Evolutionary conservation across 371 early-diverging fungal genomes (phyloP).

Genomic region (Encephalitozoon romaleae): DNA sequence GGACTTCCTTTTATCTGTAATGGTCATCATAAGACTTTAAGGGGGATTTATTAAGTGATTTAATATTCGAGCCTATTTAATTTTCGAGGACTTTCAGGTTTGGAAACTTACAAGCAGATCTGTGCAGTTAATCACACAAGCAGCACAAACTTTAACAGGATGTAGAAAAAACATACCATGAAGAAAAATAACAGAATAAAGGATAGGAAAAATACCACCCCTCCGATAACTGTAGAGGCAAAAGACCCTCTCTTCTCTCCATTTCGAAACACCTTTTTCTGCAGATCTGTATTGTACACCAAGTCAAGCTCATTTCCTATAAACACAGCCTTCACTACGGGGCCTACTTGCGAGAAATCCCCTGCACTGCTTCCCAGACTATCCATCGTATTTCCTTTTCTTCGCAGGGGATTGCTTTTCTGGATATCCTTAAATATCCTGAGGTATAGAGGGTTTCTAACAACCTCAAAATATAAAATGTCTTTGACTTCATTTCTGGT

Average conservation of each 20-base stretch:
- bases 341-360: no score
- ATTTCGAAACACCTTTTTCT: background rate
- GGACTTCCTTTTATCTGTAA: constrained; percentile 12
- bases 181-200: constrained; percentile 1
- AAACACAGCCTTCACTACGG: background rate
- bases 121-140: background rate
- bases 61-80: background rate
- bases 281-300: background rate
- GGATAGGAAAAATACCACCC: background rate
- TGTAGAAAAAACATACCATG: constrained; percentile 2
- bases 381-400: background rate
- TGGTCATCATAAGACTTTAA: constrained; percentile 1
- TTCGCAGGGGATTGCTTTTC: background rate
- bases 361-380: no score
- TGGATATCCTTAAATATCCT: background rate
- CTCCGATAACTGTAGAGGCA: background rate
- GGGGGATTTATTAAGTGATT: background rate
- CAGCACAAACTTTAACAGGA: background rate
- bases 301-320: background rate
- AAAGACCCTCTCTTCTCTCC: background rate
- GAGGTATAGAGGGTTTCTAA: background rate
- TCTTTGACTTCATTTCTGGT: constrained; percentile 8
- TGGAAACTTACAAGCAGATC: background rate
- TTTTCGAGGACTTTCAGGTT: no score
- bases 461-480: background rate